Base-by-base conservation (phyloP, 345 rosid genomes). In the Brassica juncea region DNA sequence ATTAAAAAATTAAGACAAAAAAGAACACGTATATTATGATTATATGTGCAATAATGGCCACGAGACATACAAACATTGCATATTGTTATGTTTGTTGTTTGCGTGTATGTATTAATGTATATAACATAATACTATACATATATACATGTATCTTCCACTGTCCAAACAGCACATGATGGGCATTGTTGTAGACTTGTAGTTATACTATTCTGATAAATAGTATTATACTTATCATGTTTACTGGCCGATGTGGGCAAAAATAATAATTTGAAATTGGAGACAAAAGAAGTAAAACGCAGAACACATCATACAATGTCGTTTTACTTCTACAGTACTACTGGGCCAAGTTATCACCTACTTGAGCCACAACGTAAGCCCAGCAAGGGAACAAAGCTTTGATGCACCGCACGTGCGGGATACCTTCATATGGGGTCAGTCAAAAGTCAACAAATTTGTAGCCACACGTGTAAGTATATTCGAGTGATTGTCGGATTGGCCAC, bases 11-110 rank as follows among this genome's bases (percentile, higher is more conserved):
- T 55, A 71, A n/a, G 68, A 28, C 12, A 52, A 34, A 72, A 64
- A 63, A 52, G 35, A 72, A 27, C 8, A 71, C 59, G 14, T 55
- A 42, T 28, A 54, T 14, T 21, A 39, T 72, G 77, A 42, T 39
- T 14, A 72, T 28, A 52, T 71, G 11, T 31, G 60, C 11, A 71
- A 64, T 64, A 63, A 6, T 54, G 77, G 61, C 21, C 72, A 72
- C 1, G 37, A 31, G 73, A 79, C 77, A 78, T 11, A 32, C 73
- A 44, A 79, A 79, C 82, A 79, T 79, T 39, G 69, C 73, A 42
- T 31, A 58, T 19, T 66, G 82, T 72, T 39, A 58, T 79, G 77
- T 79, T 79, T 79, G 73, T 67, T 23, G 77, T 66, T 79, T 77
- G 65, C 39, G 54, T 62, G 65, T 70, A 32, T 70, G 75, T 77